phyloP scores from a whole-genome alignment of 371 early-diverging fungal genomes.

The Mucor plumbeus region DNA sequence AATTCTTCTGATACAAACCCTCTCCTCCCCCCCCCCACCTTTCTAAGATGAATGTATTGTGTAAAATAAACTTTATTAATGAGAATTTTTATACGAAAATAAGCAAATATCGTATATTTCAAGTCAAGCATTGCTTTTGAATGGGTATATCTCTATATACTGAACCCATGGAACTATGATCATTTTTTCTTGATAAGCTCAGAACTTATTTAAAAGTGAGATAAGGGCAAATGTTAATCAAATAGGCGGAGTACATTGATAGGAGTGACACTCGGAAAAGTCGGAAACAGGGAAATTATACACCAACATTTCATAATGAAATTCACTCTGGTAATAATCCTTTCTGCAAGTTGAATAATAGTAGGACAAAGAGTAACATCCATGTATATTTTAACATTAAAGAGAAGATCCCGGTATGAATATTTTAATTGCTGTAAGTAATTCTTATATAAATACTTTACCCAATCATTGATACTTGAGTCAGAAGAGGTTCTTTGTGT shows the following conservation, averaged over 20 bases:
- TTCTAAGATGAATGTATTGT: not conserved
- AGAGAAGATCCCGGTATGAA: not conserved
- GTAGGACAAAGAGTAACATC: slow-evolving; percentile 12
- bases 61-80: not conserved
- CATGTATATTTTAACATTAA: not conserved
- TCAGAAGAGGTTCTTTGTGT: slow-evolving; percentile 32
- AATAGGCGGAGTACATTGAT: slow-evolving; percentile 5
- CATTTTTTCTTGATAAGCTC: not conserved
- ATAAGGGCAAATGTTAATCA: slow-evolving; percentile 2
- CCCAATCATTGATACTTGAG: slow-evolving; percentile 19
- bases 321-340: not conserved
- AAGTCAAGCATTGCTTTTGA: not conserved
- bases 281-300: slow-evolving; percentile 9
- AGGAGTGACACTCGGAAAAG: slow-evolving; percentile 19
- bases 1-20: not conserved
- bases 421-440: not conserved
- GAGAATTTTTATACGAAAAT: not conserved
- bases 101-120: not conserved
- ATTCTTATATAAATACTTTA: not conserved
- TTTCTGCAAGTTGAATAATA: not conserved
- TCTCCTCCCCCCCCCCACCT: no score
- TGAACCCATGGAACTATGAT: not conserved
- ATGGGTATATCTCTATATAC: not conserved
- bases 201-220: not conserved
- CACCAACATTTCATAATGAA: not conserved